Evolutionary conservation across 495 filamentous ascomycete species (phyloP).

Genomic region (Hypoxylon perforatum): DNA sequence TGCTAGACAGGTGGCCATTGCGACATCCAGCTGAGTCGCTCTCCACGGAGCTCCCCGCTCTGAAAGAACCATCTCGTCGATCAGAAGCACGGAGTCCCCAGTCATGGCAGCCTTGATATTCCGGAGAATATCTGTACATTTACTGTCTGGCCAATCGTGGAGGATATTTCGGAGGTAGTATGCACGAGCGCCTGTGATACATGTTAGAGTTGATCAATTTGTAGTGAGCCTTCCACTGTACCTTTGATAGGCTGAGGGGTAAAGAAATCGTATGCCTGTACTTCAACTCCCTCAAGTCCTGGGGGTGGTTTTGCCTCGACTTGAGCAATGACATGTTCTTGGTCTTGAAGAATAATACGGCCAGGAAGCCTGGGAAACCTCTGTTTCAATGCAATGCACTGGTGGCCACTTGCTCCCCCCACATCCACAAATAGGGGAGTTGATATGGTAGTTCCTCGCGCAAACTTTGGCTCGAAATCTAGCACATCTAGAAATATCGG

Average conservation of each 20-base stretch:
- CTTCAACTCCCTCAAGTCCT: constrained; percentile 40
- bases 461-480: constrained; percentile 30
- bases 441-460: constrained; percentile 11
- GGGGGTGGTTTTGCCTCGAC: constrained; percentile 26
- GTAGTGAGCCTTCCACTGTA: constrained; percentile 11
- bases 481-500: constrained; percentile 24
- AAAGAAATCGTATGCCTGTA: constrained; percentile 62
- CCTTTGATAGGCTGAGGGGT: constrained; percentile 60
- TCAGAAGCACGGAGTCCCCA: constrained; percentile 52
- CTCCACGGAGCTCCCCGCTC: constrained; percentile 50
- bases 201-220: neutral
- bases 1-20: constrained; percentile 53
- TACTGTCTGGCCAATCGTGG: constrained; percentile 58
- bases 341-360: constrained; percentile 61
- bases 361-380: constrained; percentile 54
- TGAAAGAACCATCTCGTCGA: constrained; percentile 60
- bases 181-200: constrained; percentile 47
- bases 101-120: constrained; percentile 50
- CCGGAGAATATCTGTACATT: constrained; percentile 52
- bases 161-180: constrained; percentile 62
- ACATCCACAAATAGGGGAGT: constrained; percentile 53
- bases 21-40: constrained; percentile 55
- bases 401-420: constrained; percentile 52
- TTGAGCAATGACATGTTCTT: constrained; percentile 51
- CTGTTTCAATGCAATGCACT: constrained; percentile 44